Base-by-base conservation (phyloP, 148 eudicot genomes). In the Chenopodium quinoa region DNA sequence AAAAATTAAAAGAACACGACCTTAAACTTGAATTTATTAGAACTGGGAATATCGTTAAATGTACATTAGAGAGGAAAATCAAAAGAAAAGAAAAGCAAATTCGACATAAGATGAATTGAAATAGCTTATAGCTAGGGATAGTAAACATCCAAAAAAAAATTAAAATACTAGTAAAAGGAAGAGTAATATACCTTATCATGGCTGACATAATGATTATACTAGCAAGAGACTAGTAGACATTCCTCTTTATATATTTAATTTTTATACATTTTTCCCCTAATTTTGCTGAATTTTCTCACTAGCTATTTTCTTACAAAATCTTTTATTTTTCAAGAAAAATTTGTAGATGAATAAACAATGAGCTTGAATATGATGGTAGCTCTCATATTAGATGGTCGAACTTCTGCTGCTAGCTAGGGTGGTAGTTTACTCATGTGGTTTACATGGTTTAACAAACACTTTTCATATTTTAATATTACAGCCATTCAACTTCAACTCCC, bases 381-480 rank as follows among this genome's bases (percentile, higher is more conserved):
- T 65, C 13, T 65, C 78, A 70, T 50, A 66, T 71, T 78, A 56
- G 82, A 74, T 77, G 79, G 81, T 71, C 77, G 70, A 81, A 75
- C 81, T 84, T 67, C 78, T 84, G 83, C 69, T 58, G 69, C 75
- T 85, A 52, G 79, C 75, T 78, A 52, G 72, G 78, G 52, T 88
- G 89, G 91, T 83, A 80, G 92, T 89, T 92, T 47, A 85, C 71
- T 92, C 93, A 92, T 89, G 90, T 86, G 77, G 34, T 85, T 89
- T 84, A 82, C 91, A 88, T 90, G 96, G 88, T 87, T 87, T 88
- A 89, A 89, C 91, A 69, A 87, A 76, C 84, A 64, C 69, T 8
- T 56, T n/a, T 44, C 14, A 5, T n/a, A 34, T 72, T 80, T 62
- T 62, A 14, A 62, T 22, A 20, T 44, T 72, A 46, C 8, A 20